Evolutionary conservation across 208 protist species (phyloP), one percentile per base, ranked within the genome.

Genomic region (Herpetomonas samuelpessoai): DNA sequence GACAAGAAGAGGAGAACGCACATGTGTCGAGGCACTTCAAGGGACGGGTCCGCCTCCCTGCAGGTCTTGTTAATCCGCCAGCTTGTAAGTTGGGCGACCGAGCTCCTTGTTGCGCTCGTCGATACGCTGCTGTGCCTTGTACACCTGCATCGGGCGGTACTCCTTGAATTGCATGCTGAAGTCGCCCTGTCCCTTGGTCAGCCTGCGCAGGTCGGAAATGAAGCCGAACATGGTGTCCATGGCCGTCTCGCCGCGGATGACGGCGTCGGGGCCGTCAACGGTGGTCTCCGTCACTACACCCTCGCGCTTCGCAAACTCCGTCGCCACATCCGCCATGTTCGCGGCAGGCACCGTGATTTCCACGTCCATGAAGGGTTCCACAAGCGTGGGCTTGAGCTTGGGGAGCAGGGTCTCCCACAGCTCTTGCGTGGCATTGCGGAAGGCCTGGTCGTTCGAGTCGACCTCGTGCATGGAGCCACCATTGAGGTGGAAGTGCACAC

Each of bases 401-500:
- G 83, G 79, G 39, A 97, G 85, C 26, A 92, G 56, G 62, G 97
- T 93, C 65, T 90, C 88, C 88, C 99, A 98, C 26, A 98, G 88
- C 50, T 96, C 83, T 57, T 95, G 81, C 1, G 95, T 96, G 21
- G 96, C 96, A 58, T 97, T 96, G 70, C 85, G 90, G 86, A 99
- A 99, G 16, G 98, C 97, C 62, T 99, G 73, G 68, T 99, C 98
- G 65, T 84, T 98, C n/a, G 97, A 99, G 77, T 99, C 98, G 44
- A 99, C 98, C 66, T 96, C 85, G 78, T 99, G 98, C 82, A 96
- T 93, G 22, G 69, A 74, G 71, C 98, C 98, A 62, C 99, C 98
- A 35, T 81, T 89, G 22, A 99, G 86, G 59, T 97, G 86, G 57
- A 98, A 96, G 62, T 94, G 89, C 28, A 99, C 91, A 44, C 97